Conservation (phyloP, 805 yeast genomes). For the Naumovozyma castellii region DNA sequence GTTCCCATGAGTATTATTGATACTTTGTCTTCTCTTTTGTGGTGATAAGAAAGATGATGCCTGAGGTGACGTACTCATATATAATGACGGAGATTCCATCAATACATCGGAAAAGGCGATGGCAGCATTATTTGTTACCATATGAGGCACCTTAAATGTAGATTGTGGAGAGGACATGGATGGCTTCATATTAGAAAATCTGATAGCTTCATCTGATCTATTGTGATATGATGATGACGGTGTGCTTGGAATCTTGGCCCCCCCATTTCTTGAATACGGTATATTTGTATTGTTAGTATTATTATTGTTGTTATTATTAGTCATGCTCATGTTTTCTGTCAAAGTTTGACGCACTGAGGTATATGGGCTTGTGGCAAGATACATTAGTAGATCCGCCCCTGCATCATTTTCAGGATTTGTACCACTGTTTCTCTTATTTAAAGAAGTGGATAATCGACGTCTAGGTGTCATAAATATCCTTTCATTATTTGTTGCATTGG, state of each 20-base stretch:
- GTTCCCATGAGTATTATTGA: neutral
- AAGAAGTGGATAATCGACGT: conserved; percentile 1
- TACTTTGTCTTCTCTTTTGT: conserved; percentile 8
- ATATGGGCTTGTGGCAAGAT: conserved; percentile 30
- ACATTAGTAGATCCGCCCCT: conserved; percentile 31
- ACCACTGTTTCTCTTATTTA: neutral
- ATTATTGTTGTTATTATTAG: neutral
- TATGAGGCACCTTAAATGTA: conserved; percentile 21
- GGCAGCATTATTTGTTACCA: conserved; percentile 2
- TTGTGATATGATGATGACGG: conserved; percentile 12
- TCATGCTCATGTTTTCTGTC: neutral
- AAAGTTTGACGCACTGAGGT: conserved; percentile 4
- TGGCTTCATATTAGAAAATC: conserved; percentile 24
- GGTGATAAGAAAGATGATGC: conserved; percentile 10
- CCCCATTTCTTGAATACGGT: neutral
- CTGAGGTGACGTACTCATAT: conserved; percentile 4
- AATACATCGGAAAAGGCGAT: conserved; percentile 12
- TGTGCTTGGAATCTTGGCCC: conserved; percentile 18
- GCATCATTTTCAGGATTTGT: conserved; percentile 16
- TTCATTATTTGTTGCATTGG: neutral
- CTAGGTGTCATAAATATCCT: conserved; percentile 10
- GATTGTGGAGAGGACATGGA: conserved; percentile 26
- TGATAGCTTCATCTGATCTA: conserved; percentile 15
- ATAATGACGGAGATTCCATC: conserved; percentile 24
- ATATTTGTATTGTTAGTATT: neutral